These are phyloP conservation scores for Filosporella fistucella DNA, from an alignment of 495 filamentous ascomycete species.

Conservation along the genomic window DNA sequence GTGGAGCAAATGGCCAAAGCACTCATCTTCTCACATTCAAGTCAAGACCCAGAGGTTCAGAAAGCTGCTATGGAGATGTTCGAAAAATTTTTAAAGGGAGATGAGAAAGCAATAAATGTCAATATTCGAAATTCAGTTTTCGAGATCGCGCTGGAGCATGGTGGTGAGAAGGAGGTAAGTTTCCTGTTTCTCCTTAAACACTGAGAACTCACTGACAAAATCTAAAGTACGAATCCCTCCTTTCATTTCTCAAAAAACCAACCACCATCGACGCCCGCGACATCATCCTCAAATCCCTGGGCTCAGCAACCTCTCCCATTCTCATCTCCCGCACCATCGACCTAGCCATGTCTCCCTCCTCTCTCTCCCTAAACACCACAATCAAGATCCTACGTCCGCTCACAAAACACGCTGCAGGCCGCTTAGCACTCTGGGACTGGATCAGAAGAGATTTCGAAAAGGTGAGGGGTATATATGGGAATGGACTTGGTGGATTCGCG, in stretches of 20 bases:
- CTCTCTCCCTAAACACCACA: not conserved
- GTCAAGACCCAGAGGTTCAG: slow-evolving; percentile 58
- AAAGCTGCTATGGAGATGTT: slow-evolving; percentile 70
- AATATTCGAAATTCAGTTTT: slow-evolving; percentile 64
- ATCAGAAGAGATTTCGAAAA: not conserved
- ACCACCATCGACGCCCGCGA: not conserved
- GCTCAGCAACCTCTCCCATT: not conserved
- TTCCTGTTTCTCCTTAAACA: not conserved
- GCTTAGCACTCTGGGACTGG: slow-evolving; percentile 4
- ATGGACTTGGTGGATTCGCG: not conserved
- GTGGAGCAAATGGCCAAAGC: slow-evolving; percentile 81
- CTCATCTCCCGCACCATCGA: slow-evolving; percentile 4
- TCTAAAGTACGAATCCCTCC: slow-evolving; percentile 64
- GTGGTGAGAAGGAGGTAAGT: slow-evolving; percentile 65
- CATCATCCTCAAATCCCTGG: not conserved
- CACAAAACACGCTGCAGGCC: slow-evolving; percentile 1
- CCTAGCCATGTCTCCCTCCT: not conserved
- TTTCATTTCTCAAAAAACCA: slow-evolving; percentile 72
- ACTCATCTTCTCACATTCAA: slow-evolving; percentile 63
- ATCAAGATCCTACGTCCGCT: not conserved
- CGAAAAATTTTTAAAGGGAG: slow-evolving; percentile 60
- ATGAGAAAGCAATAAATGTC: slow-evolving; percentile 64
- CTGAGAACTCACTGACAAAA: not conserved
- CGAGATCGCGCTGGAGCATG: slow-evolving; percentile 62
- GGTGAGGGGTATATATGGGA: not conserved